Conservation (phyloP, 1,284 basidiomycete species). For the Inonotus obliquus region DNA sequence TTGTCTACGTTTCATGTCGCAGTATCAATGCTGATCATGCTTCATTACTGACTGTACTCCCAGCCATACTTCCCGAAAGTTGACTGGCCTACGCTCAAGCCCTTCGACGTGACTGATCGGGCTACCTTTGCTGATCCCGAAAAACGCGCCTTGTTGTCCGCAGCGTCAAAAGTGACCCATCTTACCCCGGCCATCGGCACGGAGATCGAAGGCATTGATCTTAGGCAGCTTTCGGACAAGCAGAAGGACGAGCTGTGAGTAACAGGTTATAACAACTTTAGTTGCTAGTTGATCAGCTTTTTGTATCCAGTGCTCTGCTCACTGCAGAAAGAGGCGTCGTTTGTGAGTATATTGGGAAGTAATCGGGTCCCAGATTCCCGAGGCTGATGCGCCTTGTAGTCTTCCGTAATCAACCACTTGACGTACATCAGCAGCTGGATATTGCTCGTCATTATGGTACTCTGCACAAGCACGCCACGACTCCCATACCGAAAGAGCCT, state of each 20-base stretch:
- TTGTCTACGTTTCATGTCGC: neutral
- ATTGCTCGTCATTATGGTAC: slow-evolving; percentile 72
- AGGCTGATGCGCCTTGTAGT: slow-evolving; percentile 38
- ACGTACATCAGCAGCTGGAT: slow-evolving; percentile 66
- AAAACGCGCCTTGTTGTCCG: slow-evolving; percentile 21
- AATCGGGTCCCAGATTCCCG: neutral
- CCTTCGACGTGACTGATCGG: slow-evolving; percentile 58
- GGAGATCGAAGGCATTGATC: slow-evolving; percentile 23
- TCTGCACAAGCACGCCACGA: slow-evolving; percentile 80
- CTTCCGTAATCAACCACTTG: slow-evolving; percentile 68
- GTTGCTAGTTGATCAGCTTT: slow-evolving; percentile 11
- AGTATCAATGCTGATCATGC: neutral
- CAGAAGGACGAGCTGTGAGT: slow-evolving; percentile 24
- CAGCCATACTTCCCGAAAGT: slow-evolving; percentile 65
- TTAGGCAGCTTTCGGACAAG: slow-evolving; percentile 20
- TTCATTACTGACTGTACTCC: neutral
- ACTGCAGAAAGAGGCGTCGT: slow-evolving; percentile 67
- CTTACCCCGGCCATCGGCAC: slow-evolving; percentile 23
- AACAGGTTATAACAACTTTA: neutral
- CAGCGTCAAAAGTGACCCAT: slow-evolving; percentile 22
- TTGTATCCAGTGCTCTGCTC: slow-evolving; percentile 49
- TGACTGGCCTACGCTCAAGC: slow-evolving; percentile 58
- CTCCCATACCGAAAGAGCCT: slow-evolving; percentile 61
- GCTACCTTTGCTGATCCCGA: slow-evolving; percentile 35
- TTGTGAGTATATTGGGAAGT: slow-evolving; percentile 38